Percentiles rank a stretch among this genome's conserved stretches.
Conservation (phyloP, 2,329 filamentous ascomycete species). For the Cladosporium colombiae region DNA sequence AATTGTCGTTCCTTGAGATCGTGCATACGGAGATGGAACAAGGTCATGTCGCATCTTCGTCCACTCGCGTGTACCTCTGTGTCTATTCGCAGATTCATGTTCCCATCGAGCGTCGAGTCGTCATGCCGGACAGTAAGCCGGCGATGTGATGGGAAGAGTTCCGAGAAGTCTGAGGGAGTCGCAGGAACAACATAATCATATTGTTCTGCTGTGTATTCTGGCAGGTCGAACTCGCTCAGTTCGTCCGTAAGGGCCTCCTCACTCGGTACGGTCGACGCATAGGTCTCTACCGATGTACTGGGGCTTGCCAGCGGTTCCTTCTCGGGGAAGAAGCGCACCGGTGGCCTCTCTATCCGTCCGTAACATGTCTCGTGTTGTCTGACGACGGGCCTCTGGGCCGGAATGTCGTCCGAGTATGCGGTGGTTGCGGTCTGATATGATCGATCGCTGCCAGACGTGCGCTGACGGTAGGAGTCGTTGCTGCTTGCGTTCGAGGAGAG, state of each 20-base stretch:
- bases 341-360: constrained; percentile 24
- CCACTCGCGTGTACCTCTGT: constrained; percentile 64
- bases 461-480: constrained; percentile 21
- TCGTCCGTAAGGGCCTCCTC: constrained; percentile 56
- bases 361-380: constrained; percentile 33
- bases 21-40: constrained; percentile 95
- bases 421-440: constrained; percentile 35
- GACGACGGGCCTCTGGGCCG: constrained; percentile 27
- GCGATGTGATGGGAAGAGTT: constrained; percentile 82
- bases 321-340: constrained; percentile 28
- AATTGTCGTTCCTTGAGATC: constrained; percentile 84
- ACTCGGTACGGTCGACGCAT: constrained; percentile 70
- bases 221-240: constrained; percentile 56
- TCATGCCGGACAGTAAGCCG: constrained; percentile 84
- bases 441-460: constrained; percentile 23
- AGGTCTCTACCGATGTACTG: constrained; percentile 72
- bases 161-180: constrained; percentile 77
- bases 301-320: constrained; percentile 40
- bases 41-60: constrained; percentile 61
- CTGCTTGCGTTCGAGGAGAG: constrained; percentile 30
- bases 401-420: constrained; percentile 26
- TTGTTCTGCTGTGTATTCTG: constrained; percentile 61
- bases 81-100: constrained; percentile 93
- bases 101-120: constrained; percentile 84
- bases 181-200: constrained; percentile 63